Conservation (phyloP, 345 rosid species). For the Cardamine chenopodiifolia region DNA sequence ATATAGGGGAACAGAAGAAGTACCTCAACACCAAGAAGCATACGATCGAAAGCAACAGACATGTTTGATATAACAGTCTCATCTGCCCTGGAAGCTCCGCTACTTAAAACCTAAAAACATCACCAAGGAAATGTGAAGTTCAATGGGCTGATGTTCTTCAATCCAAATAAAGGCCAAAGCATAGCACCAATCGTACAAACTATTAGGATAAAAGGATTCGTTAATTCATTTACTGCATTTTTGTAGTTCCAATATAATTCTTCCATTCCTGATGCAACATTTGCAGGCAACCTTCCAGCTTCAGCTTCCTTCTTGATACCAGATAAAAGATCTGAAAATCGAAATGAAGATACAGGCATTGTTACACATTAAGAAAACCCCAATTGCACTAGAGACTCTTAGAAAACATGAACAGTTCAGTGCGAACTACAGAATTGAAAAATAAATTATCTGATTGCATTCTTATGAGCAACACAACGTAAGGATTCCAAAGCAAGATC, state of each 20-base stretch:
- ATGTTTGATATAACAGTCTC: constrained; percentile 76
- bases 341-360: constrained; percentile 14
- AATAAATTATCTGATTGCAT: background rate
- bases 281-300: constrained; percentile 73
- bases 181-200: constrained; percentile 26
- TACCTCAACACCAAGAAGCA: constrained; percentile 87
- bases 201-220: constrained; percentile 33
- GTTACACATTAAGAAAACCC: background rate
- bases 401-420: constrained; percentile 2
- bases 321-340: constrained; percentile 69
- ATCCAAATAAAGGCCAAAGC: background rate
- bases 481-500: background rate
- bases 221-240: constrained; percentile 79
- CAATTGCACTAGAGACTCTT: background rate
- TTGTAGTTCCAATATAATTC: constrained; percentile 80
- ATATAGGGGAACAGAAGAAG: constrained; percentile 17
- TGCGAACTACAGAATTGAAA: background rate
- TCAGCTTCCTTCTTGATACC: constrained; percentile 72
- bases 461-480: background rate
- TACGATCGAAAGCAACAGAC: constrained; percentile 76
- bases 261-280: constrained; percentile 84
- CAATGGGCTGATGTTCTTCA: too few relatives aligned
- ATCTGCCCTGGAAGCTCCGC: constrained; percentile 62
- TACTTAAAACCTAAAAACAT: constrained; percentile 68
- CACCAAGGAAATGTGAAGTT: too few relatives aligned